A percentile compares a stretch with the other conserved stretches of the same genome.
These are phyloP conservation scores for Linum tenue DNA, from an alignment of 345 rosid genomes.

Conservation along the genomic window DNA sequence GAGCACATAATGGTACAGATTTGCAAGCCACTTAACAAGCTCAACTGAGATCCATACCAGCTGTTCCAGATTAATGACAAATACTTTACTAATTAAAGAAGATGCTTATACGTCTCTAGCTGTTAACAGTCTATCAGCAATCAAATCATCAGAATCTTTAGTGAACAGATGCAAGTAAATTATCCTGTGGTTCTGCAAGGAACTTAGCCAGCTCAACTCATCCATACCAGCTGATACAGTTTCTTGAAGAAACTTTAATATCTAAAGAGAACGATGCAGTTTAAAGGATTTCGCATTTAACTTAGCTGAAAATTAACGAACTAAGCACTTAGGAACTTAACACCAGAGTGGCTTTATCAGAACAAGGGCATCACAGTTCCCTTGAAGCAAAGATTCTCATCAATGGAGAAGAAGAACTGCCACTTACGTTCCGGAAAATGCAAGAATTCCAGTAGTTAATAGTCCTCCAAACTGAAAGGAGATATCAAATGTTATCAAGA, in stretches of 20 bases:
- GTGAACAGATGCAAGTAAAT: too few species aligned
- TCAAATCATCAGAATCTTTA: too few species aligned
- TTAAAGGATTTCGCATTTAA: too few species aligned
- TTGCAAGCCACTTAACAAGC: neutral
- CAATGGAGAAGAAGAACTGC: conserved; percentile 8
- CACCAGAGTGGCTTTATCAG: neutral
- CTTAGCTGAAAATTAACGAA: too few species aligned
- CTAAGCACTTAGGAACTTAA: neutral
- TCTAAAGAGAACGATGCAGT: too few species aligned
- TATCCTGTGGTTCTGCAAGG: too few species aligned
- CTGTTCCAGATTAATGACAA: neutral
- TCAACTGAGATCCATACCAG: neutral
- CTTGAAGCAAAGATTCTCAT: neutral
- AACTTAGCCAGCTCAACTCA: too few species aligned
- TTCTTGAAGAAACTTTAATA: too few species aligned
- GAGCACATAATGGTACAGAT: too few species aligned
- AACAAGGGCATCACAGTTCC: neutral
- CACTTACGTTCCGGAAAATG: conserved; percentile 89
- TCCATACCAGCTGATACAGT: too few species aligned
- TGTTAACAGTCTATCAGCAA: too few species aligned
- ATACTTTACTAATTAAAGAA: neutral
- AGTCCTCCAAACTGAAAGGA: conserved; percentile 77
- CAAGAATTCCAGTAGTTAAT: conserved; percentile 69
- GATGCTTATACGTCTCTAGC: too few species aligned
- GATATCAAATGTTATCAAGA: conserved; percentile 1